Conservation (phyloP, 1,284 basidiomycete species). For the Marasmius sp. region DNA sequence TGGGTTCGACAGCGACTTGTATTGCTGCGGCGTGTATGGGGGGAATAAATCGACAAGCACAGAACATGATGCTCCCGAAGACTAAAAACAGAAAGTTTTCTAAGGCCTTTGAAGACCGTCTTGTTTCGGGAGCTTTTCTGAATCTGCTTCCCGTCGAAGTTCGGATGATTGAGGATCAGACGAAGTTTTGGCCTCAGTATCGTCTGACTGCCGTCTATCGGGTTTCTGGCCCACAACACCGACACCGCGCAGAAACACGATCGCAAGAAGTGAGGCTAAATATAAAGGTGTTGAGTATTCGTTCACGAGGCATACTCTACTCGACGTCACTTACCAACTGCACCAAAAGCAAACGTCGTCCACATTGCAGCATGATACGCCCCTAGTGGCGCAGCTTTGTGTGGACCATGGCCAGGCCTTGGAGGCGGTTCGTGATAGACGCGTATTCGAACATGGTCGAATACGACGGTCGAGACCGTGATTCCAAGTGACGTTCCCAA, state of each 20-base stretch:
- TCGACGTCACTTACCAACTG: slow-evolving; percentile 1
- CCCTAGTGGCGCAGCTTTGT: not conserved
- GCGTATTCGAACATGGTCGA: not conserved
- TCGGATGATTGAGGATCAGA: no score
- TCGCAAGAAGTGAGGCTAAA: slow-evolving; percentile 48
- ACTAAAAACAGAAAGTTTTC: no score
- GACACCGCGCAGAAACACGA: slow-evolving; percentile 55
- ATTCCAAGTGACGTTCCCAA: slow-evolving; percentile 13
- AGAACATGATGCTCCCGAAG: no score
- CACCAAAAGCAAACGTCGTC: slow-evolving; percentile 15
- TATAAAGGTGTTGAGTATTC: not conserved
- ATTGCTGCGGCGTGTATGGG: not conserved
- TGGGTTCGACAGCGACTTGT: not conserved
- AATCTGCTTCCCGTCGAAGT: no score
- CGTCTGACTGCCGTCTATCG: not conserved
- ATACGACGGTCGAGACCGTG: slow-evolving; percentile 11
- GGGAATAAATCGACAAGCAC: no score
- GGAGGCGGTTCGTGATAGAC: not conserved
- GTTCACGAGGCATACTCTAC: not conserved
- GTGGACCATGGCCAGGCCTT: not conserved
- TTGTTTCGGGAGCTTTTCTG: no score
- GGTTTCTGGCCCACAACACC: slow-evolving; percentile 50
- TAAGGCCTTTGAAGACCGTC: no score
- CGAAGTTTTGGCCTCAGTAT: not conserved
- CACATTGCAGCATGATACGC: slow-evolving; percentile 16